Evolutionary conservation across 768 basidiomycete genomes (phyloP).

Genomic region (Lyophyllum atratum): DNA sequence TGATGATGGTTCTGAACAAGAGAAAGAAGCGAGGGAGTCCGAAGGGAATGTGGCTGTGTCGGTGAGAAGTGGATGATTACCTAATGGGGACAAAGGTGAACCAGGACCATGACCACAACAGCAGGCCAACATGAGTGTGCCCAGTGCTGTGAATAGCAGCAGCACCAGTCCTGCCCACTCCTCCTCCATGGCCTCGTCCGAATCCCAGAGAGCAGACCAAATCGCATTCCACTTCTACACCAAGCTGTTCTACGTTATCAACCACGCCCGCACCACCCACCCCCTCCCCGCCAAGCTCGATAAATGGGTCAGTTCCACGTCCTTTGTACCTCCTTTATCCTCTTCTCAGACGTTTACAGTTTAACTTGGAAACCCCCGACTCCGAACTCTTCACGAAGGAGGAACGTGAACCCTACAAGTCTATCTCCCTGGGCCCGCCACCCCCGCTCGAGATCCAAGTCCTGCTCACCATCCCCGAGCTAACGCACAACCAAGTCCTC

Average conservation of each 20-base stretch:
- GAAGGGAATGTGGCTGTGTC: constrained; percentile 4
- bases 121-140: constrained; percentile 3
- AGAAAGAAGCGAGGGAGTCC: too few species aligned
- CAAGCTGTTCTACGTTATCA: constrained; percentile 77
- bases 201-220: constrained; percentile 74
- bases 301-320: constrained; percentile 69
- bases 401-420: constrained; percentile 59
- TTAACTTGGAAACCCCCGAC: constrained; percentile 82
- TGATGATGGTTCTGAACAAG: too few species aligned
- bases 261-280: constrained; percentile 68
- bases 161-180: not conserved
- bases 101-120: constrained; percentile 9
- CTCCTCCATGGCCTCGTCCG: constrained; percentile 36
- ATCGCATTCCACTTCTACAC: constrained; percentile 83
- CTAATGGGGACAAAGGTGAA: constrained; percentile 12
- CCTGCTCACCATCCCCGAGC: constrained; percentile 68
- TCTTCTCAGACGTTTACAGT: constrained; percentile 42
- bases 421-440: constrained; percentile 48
- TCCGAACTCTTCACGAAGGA: constrained; percentile 66
- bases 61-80: constrained; percentile 7
- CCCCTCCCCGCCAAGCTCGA: constrained; percentile 54
- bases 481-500: constrained; percentile 69
- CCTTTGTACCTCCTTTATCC: not conserved
- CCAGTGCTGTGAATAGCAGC: not conserved
- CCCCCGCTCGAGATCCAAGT: constrained; percentile 70